Evolutionary conservation across 2,329 filamentous ascomycete genomes (phyloP).

Genomic region (Paracorniculantispora psalliotae): DNA sequence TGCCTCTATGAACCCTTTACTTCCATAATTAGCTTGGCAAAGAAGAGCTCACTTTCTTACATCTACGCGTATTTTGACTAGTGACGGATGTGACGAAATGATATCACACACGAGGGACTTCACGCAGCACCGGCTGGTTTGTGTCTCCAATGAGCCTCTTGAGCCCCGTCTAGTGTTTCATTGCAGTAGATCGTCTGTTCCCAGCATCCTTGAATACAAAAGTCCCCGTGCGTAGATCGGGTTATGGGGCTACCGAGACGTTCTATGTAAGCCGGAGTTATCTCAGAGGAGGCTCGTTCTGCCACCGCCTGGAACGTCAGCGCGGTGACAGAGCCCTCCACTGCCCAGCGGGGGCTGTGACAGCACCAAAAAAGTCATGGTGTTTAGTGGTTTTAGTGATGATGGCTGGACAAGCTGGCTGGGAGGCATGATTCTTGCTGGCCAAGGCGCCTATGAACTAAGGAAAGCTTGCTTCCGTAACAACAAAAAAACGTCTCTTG

Average conservation of each 20-base stretch:
- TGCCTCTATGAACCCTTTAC: no score
- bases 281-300: not conserved
- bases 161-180: conserved; percentile 11
- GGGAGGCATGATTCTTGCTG: no score
- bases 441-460: no score
- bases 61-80: no score
- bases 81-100: not conserved
- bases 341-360: not conserved
- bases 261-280: not conserved
- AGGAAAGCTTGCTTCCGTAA: not conserved
- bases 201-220: not conserved
- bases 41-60: no score
- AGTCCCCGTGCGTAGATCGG: conserved; percentile 1
- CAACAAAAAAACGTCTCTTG: not conserved
- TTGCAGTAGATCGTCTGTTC: conserved; percentile 10
- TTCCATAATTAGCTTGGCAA: no score
- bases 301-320: not conserved
- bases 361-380: not conserved
- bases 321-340: not conserved
- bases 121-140: not conserved
- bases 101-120: not conserved
- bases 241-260: conserved; percentile 2
- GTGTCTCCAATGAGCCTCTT: not conserved
- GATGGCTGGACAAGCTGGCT: not conserved
- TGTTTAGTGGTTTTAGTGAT: not conserved